Base-by-base conservation (phyloP, 169 alveolate genomes). In the Cryptosporidium bovis region DNA sequence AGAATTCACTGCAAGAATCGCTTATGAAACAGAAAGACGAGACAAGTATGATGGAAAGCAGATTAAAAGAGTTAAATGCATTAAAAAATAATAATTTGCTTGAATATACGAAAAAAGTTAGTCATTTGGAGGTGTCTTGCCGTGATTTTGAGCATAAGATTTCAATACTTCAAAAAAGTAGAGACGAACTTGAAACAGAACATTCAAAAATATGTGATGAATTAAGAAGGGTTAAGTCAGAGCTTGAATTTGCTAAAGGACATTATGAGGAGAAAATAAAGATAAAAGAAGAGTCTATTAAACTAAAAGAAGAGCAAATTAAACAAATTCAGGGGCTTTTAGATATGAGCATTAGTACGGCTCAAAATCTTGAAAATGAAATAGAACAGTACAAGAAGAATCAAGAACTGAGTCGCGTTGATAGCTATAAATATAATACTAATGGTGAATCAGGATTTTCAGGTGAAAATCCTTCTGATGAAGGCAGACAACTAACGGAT, bases 261-360 rank as follows among this genome's bases (percentile, higher is more conserved):
- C 87, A 77, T 20, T 77, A 77, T 62, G 87, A 77, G 50, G 87
- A 71, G 12, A 77, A 77, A 44, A 56, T 77, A 27, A 77, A 77
- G 51, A 77, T 77, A 40, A 77, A 77, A 46, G 87, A 77, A 31
- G 87, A 77, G 29, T 53, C 87, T 16, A 60, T 77, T 34, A 18
- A 62, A 20, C 36, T 77, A 13, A 77, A 77, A 44, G 87, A 77
- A 24, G 87, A 77, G 13, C 87, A 77, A 44, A 53, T 77, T n/a
- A 53, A 62, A 8, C 87, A 77, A 33, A 40, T 77, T 36, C 69
- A 77, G 46, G 48, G 71, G 12, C 51, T 77, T 6, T 77, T 77
- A 7, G 87, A 77, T 77, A 77, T 62, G 71, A 77, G 87, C 36
- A 77, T 77, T 29, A 60, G 51, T 40, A 77, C 87, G 2, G 64